Percentiles rank a stretch among this genome's conserved stretches.
Conservation (phyloP, 257 asterid genomes). For the Plantago ovata region DNA sequence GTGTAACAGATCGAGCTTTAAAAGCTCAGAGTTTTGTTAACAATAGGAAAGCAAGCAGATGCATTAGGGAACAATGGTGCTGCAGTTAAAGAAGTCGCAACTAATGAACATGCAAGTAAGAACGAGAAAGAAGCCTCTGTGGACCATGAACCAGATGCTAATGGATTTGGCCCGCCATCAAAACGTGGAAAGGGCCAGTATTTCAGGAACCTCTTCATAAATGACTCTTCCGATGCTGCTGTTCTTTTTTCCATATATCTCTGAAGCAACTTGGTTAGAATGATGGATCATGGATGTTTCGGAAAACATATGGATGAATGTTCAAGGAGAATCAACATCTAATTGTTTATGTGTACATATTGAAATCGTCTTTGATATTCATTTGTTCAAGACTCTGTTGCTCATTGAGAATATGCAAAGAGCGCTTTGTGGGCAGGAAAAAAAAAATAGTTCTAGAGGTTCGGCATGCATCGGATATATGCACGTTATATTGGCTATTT, state of each 20-base stretch:
- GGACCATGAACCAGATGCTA: conserved; percentile 27
- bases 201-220: conserved; percentile 18
- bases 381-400: conserved; percentile 3
- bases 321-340: no score
- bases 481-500: no score
- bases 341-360: no score
- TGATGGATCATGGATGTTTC: no score
- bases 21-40: no score
- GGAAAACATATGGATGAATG: no score
- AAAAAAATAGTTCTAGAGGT: no score
- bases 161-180: conserved; percentile 21
- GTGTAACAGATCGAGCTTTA: no score
- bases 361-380: no score
- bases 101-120: conserved; percentile 17
- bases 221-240: not conserved
- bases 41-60: no score
- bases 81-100: conserved; percentile 15
- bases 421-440: not conserved
- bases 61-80: conserved; percentile 17
- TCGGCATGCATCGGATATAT: no score
- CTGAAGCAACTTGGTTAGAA: conserved; percentile 10
- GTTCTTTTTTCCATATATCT: conserved; percentile 12
- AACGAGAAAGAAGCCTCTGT: conserved; percentile 24
- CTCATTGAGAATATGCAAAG: conserved; percentile 24
- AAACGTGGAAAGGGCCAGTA: conserved; percentile 48